Evolutionary conservation across 768 basidiomycete genomes (phyloP), one percentile per base, ranked within the genome.

Genomic region (Floccularia luteovirens): DNA sequence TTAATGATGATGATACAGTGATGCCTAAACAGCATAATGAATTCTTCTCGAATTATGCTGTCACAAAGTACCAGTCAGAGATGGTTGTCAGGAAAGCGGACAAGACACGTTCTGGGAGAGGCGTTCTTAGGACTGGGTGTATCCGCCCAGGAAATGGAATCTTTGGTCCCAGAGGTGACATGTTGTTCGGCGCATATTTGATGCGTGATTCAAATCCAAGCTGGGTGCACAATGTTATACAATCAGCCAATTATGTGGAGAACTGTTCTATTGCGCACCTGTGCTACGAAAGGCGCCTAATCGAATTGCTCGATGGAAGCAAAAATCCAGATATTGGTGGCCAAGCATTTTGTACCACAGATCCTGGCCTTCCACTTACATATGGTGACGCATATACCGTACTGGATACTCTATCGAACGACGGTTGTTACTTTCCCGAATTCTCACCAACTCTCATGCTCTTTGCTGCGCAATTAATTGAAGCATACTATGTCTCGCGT

Each of bases 1-100:
- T 83, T 43, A 69, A 70, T 39, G 85, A 87, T 51, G 75, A 79
- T 42, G 77, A 84, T 19, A 34, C n/a, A 8, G 49, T 55, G 10
- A 47, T 75, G 1, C 79, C 81, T 6, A 72, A 64, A 49, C 60
- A 53, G 3, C 80, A 83, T 47, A 58, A 70, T 11, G 65, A 80
- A 10, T 82, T 78, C 54, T 87, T 85, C 58, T 88, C 85, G 10
- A 89, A 88, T 53, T 89, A 89, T 42, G 82, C 85, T 0, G 72
- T 62, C 17, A 75, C 80, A 28, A 89, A 89, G 53, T 49, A 61
- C 5, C 57, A 62, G 20, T 84, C 74, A 1, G 86, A 89, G 53
- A 46, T 39, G 47, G 51, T 47, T 55, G 74, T 56, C 48, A 74
- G 60, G 39, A 58, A 43, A 13, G 52, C 61, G 3, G 69, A 69